phyloP scores from a whole-genome alignment of 768 basidiomycete species.

The Stropharia rugosoannulata region DNA sequence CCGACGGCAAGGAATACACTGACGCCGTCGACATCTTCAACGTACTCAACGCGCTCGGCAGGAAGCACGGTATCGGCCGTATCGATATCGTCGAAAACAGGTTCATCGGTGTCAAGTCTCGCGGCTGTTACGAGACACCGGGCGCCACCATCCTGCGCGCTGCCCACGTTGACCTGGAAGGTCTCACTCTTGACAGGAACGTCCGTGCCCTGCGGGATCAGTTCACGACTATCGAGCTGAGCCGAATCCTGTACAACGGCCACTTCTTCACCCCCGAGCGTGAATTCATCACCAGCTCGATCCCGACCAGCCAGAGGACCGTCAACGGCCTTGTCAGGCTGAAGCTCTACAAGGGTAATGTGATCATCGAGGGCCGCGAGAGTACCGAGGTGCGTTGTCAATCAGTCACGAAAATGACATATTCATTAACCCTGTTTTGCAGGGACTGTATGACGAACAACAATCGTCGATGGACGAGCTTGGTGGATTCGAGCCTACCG shows the following conservation, averaged over 20 bases:
- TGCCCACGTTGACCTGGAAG: conserved; percentile 96
- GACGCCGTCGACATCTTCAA: conserved; percentile 95
- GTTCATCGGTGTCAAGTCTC: conserved; percentile 98
- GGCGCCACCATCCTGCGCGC: conserved; percentile 94
- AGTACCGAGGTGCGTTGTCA: conserved; percentile 69
- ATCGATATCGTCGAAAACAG: conserved; percentile 99
- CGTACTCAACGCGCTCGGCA: conserved; percentile 84
- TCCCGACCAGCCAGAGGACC: conserved; percentile 92
- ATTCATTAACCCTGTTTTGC: background rate
- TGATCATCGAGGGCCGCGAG: conserved; percentile 87
- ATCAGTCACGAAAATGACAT: background rate
- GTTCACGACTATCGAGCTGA: conserved; percentile 89
- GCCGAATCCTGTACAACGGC: conserved; percentile 94
- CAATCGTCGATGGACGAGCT: conserved; percentile 99
- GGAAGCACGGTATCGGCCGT: conserved; percentile 94
- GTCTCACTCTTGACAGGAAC: conserved; percentile 96
- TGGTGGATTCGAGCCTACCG: conserved; percentile 95
- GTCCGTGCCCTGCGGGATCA: conserved; percentile 93
- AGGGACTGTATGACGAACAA: conserved; percentile 94
- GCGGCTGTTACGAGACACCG: conserved; percentile 99
- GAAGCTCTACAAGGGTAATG: conserved; percentile 96
- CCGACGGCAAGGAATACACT: conserved; percentile 63
- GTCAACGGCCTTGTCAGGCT: conserved; percentile 92
- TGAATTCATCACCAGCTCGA: conserved; percentile 88
- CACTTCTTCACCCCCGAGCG: conserved; percentile 99